phyloP scores from a whole-genome alignment of 169 alveolate species.

The Eimeria brunetti region DNA sequence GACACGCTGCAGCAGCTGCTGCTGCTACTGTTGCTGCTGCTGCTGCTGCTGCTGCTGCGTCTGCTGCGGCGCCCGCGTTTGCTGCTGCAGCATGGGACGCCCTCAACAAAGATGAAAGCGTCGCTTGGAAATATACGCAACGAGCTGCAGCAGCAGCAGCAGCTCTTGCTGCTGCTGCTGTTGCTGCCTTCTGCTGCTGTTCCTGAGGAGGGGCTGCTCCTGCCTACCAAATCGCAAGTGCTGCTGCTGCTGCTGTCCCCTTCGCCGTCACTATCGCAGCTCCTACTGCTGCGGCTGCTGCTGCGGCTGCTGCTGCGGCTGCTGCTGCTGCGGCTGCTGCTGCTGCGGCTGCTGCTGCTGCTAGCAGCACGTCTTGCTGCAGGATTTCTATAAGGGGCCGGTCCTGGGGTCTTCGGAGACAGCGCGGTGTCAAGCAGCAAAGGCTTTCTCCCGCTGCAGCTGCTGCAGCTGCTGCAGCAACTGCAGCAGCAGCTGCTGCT shows the following conservation, averaged over 20 bases:
- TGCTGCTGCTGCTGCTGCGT: neutral
- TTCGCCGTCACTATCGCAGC: neutral
- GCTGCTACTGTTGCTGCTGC: slow-evolving; percentile 35
- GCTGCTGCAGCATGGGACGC: slow-evolving; percentile 9
- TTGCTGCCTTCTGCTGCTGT: slow-evolving; percentile 12
- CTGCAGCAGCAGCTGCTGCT: slow-evolving; percentile 28
- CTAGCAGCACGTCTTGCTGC: neutral
- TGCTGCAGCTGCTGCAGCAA: slow-evolving; percentile 27
- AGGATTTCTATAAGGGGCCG: neutral
- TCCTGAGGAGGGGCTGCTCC: neutral
- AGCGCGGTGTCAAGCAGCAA: slow-evolving; percentile 40
- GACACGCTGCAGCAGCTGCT: slow-evolving; percentile 1
- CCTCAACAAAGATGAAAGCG: slow-evolving; percentile 28
- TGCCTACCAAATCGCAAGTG: neutral
- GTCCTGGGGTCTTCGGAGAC: neutral
- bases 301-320: slow-evolving; percentile 8
- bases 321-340: slow-evolving; percentile 23
- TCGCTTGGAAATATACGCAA: slow-evolving; percentile 39
- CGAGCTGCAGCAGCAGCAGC: neutral
- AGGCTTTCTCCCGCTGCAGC: slow-evolving; percentile 14
- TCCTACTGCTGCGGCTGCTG: neutral
- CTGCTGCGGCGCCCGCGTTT: neutral
- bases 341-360: neutral
- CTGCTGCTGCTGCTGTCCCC: slow-evolving; percentile 9
- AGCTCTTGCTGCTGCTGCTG: slow-evolving; percentile 41